These are phyloP conservation scores for Amanita fuliginea DNA, from an alignment of 768 basidiomycete species.

Conservation along the genomic window DNA sequence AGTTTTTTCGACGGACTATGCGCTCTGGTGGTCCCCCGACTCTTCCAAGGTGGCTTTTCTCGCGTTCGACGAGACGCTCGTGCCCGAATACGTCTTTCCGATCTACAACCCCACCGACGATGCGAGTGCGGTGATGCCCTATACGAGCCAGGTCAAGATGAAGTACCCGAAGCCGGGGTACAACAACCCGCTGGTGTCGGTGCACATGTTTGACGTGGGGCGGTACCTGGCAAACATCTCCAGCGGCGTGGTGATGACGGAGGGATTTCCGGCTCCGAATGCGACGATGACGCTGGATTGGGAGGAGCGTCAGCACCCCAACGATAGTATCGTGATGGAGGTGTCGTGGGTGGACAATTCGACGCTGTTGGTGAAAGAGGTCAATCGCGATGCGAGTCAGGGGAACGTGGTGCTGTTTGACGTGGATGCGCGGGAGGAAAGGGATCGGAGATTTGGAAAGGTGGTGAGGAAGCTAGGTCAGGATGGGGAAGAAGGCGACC, in stretches of 20 bases:
- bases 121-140: slow-evolving; percentile 63
- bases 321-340: slow-evolving; percentile 68
- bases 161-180: slow-evolving; percentile 88
- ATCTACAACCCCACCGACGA: slow-evolving; percentile 83
- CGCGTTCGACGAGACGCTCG: slow-evolving; percentile 76
- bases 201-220: slow-evolving; percentile 73
- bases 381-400: slow-evolving; percentile 71
- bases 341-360: slow-evolving; percentile 80
- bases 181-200: slow-evolving; percentile 75
- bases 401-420: slow-evolving; percentile 79
- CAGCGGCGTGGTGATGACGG: slow-evolving; percentile 15
- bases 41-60: slow-evolving; percentile 73
- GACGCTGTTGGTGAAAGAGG: slow-evolving; percentile 73
- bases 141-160: slow-evolving; percentile 61
- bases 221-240: slow-evolving; percentile 35
- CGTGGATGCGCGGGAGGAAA: slow-evolving; percentile 19
- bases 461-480: slow-evolving; percentile 74
- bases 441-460: slow-evolving; percentile 25
- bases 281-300: slow-evolving; percentile 54
- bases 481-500: slow-evolving; percentile 79
- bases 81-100: slow-evolving; percentile 80
- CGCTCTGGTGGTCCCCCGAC: slow-evolving; percentile 90
- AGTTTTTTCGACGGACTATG: slow-evolving; percentile 58
- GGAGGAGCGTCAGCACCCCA: slow-evolving; percentile 41
- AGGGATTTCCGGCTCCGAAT: slow-evolving; percentile 19